Evolutionary conservation across 139 green algal genomes (phyloP).

Genomic region (Choricystis sp.): DNA sequence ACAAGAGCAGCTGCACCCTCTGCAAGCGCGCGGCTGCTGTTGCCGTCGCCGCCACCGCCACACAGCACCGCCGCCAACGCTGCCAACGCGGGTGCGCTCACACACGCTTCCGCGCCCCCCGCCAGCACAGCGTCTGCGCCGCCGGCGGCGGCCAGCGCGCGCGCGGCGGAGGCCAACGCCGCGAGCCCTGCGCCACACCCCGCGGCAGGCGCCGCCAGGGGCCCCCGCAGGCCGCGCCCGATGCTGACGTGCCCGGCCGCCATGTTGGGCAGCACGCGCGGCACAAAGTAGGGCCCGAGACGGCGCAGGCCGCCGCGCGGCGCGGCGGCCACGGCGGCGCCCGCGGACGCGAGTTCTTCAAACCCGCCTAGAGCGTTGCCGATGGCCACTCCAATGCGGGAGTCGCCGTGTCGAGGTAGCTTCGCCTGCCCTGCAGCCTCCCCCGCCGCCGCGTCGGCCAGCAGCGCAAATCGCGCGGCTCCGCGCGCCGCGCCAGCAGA

Average conservation of each 20-base stretch:
- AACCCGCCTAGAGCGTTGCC: background rate
- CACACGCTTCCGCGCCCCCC: background rate
- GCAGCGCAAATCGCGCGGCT: background rate
- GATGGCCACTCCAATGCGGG: background rate
- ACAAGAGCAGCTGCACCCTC: background rate
- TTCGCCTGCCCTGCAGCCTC: background rate
- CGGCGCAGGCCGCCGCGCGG: conserved; percentile 17
- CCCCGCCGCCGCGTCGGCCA: background rate
- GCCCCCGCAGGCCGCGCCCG: conserved; percentile 19
- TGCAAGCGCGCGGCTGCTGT: background rate
- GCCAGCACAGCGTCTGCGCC: background rate
- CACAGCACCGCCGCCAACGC: background rate
- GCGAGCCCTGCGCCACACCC: background rate
- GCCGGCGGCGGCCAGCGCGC: background rate
- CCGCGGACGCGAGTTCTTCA: background rate
- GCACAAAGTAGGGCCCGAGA: conserved; percentile 85
- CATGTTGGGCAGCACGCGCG: conserved; percentile 80
- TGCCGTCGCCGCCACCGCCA: background rate
- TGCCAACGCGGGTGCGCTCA: background rate
- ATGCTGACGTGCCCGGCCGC: conserved; percentile 80
- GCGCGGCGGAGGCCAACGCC: background rate
- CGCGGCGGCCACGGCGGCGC: too few relatives aligned
- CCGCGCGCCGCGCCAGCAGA: too few relatives aligned
- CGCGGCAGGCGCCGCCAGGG: too few relatives aligned
- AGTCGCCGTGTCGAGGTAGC: background rate